Evolutionary conservation across 495 filamentous ascomycete genomes (phyloP).

Genomic region (Penicillium parvum): DNA sequence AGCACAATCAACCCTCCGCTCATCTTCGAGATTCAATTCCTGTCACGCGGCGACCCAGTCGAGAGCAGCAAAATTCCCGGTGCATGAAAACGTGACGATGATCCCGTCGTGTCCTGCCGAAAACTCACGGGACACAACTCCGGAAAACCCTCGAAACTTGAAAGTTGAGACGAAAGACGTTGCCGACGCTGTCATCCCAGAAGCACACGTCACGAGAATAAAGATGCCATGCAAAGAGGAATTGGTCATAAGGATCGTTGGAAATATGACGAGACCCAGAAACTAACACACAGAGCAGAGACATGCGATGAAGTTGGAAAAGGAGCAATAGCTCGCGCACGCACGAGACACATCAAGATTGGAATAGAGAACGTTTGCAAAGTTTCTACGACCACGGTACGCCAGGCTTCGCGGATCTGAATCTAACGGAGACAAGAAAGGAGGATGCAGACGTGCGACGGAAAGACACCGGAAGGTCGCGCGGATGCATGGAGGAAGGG

Average conservation of each 20-base stretch:
- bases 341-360: slow-evolving; percentile 18
- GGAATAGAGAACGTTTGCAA: slow-evolving; percentile 9
- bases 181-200: slow-evolving; percentile 1
- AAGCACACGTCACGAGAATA: slow-evolving; percentile 17
- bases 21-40: background rate
- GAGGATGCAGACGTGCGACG: slow-evolving; percentile 32
- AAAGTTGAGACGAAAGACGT: background rate
- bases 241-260: slow-evolving; percentile 46
- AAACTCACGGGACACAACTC: too few species aligned
- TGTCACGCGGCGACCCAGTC: background rate
- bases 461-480: slow-evolving; percentile 22
- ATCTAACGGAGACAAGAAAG: slow-evolving; percentile 33
- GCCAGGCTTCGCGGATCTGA: slow-evolving; percentile 42
- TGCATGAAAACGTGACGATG: too few species aligned
- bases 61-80: background rate
- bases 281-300: slow-evolving; percentile 16
- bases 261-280: slow-evolving; percentile 37
- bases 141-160: background rate
- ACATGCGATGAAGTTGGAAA: slow-evolving; percentile 4
- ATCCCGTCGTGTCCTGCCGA: too few species aligned
- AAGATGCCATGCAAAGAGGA: slow-evolving; percentile 37
- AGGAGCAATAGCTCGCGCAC: slow-evolving; percentile 6
- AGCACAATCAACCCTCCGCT: background rate
- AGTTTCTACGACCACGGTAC: slow-evolving; percentile 47
- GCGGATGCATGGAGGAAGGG: background rate